These are phyloP conservation scores for Potentilla sterilis DNA, from an alignment of 306 rosid species.

Conservation along the genomic window DNA sequence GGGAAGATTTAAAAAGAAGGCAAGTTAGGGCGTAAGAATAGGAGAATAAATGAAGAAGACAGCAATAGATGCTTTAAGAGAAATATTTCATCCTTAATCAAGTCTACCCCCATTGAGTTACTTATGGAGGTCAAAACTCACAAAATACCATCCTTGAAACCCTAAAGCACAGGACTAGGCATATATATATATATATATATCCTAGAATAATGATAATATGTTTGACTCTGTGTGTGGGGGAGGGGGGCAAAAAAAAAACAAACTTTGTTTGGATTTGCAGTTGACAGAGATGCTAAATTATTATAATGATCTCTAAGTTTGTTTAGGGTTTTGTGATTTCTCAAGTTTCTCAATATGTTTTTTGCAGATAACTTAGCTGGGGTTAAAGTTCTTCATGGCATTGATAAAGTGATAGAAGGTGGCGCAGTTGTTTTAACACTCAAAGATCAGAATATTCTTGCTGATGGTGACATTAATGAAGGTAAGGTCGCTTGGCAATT, in stretches of 20 bases:
- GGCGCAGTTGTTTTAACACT: constrained; percentile 93
- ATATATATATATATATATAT: too few relatives aligned
- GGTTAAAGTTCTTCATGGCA: constrained; percentile 91
- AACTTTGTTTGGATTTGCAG: neutral
- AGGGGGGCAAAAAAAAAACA: too few relatives aligned
- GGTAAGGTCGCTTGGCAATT: constrained; percentile 42
- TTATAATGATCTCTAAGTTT: neutral
- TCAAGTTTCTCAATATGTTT: constrained; percentile 20
- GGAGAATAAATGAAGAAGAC: neutral
- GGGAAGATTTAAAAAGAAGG: neutral
- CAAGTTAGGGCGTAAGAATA: neutral
- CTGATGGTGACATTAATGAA: constrained; percentile 82
- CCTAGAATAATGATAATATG: neutral
- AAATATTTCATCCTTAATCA: neutral
- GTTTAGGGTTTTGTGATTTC: neutral
- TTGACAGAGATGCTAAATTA: neutral
- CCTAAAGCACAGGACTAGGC: neutral
- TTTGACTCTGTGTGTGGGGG: too few relatives aligned
- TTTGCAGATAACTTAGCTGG: constrained; percentile 69
- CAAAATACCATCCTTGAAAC: neutral
- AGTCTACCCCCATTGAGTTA: neutral
- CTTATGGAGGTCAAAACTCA: neutral
- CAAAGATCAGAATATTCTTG: constrained; percentile 84
- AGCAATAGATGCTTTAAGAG: neutral
- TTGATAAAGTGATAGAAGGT: constrained; percentile 92